Base-by-base conservation (phyloP, 2,329 filamentous ascomycete genomes). In the Aspergillus jensenii region DNA sequence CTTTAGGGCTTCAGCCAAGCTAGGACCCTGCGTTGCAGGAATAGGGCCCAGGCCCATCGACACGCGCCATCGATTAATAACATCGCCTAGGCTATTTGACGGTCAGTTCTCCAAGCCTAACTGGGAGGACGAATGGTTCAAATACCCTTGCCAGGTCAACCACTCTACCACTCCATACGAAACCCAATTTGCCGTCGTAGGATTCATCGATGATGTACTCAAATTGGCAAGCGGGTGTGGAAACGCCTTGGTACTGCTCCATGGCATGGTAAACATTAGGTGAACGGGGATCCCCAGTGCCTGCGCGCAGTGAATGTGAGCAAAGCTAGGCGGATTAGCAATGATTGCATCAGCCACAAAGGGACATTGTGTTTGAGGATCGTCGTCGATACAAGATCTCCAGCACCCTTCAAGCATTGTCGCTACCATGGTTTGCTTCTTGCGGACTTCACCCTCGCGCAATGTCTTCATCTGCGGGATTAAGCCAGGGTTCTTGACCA, bases 261-360 rank as follows among this genome's bases (percentile, higher is more conserved):
- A 84, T 4, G 81, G 81, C 81, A 83, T 84, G 12, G 75, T 83
- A 59, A 81, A 81, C 61, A 84, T 78, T 61, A 84, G 72, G 61
- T 83, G 81, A 5, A 84, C 62, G 2, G 81, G 81, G 8, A 83
- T 75, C 0, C 74, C 74, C 11, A 84, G 69, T 35, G 75, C 77
- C 63, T 84, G 74, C 0, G 81, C 81, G 63, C 80, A 83, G 59
- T 82, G 80, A 3, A 83, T 73, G 65, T 84, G 81, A 0, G 79
- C 80, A 69, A 82, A 81, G 2, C 76, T 80, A 0, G 81, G 80
- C 0, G 82, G 81, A 49, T 84, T 84, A 1, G 82, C 82, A 54
- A 84, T 83, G 44, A 84, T 84, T 3, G 76, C 76, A 51, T 84
- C 78, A 3, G 82, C 81, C n/a, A 84, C 72, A 60, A 84, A 84